phyloP scores from a whole-genome alignment of 306 rosid genomes.

The Cicer pinnatifidum region DNA sequence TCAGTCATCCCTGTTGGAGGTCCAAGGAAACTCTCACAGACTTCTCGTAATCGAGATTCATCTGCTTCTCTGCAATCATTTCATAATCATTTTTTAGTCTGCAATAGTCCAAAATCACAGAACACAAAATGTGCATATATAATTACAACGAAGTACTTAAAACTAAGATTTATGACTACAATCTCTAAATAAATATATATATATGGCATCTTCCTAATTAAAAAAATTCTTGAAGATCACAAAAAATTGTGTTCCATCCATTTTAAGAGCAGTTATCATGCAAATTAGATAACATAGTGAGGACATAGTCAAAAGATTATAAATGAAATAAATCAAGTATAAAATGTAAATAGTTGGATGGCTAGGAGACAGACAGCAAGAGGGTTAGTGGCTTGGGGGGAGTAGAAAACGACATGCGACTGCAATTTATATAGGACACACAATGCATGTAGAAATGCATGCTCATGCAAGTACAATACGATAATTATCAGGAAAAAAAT shows the following conservation, averaged over 20 bases:
- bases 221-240: not conserved
- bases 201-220: not conserved
- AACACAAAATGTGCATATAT: slow-evolving; percentile 1
- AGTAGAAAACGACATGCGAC: not conserved
- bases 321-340: too few relatives aligned
- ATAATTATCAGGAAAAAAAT: not conserved
- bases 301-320: too few relatives aligned
- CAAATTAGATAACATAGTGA: too few relatives aligned
- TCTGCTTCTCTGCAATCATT: slow-evolving; percentile 89
- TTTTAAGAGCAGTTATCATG: too few relatives aligned
- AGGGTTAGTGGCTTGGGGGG: not conserved
- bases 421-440: slow-evolving; percentile 18
- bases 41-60: slow-evolving; percentile 92
- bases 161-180: not conserved
- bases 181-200: not conserved
- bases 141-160: not conserved
- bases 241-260: too few relatives aligned
- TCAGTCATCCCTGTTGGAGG: slow-evolving; percentile 96
- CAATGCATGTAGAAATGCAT: not conserved
- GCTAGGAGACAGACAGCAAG: not conserved
- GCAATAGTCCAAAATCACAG: slow-evolving; percentile 32
- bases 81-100: slow-evolving; percentile 36
- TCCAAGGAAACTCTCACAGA: slow-evolving; percentile 95
- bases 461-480: slow-evolving; percentile 16
- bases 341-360: not conserved